These are phyloP conservation scores for Chrysoporthe deuterocubensis DNA, from an alignment of 2,329 filamentous ascomycete genomes.

Conservation along the genomic window DNA sequence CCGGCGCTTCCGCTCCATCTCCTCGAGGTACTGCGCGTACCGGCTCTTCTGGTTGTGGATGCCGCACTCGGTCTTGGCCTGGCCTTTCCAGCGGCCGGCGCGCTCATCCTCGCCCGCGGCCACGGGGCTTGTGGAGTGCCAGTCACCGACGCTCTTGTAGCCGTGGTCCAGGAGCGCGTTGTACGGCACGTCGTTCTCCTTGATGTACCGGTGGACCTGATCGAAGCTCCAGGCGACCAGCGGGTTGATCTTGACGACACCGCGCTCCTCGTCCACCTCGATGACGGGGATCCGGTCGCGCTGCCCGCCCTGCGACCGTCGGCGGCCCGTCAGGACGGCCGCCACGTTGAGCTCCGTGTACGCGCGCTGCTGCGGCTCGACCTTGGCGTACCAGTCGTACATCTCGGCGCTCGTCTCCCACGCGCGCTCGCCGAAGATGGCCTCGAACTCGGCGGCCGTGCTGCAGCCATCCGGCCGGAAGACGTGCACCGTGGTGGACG, in stretches of 20 bases:
- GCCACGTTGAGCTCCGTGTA: constrained; percentile 86
- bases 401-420: constrained; percentile 85
- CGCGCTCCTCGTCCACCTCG: constrained; percentile 85
- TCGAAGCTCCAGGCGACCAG: constrained; percentile 92
- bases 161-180: constrained; percentile 88
- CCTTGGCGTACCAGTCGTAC: constrained; percentile 97
- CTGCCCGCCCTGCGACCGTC: constrained; percentile 90
- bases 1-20: constrained; percentile 61
- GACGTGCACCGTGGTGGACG: constrained; percentile 79
- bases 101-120: constrained; percentile 93
- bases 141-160: constrained; percentile 99
- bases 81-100: constrained; percentile 95
- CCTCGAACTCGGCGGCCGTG: constrained; percentile 76
- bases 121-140: constrained; percentile 94
- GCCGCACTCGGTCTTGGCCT: constrained; percentile 94
- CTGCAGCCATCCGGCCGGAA: constrained; percentile 83
- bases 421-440: constrained; percentile 77
- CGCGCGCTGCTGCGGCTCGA: constrained; percentile 91
- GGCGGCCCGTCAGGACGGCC: constrained; percentile 89
- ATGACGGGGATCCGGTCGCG: constrained; percentile 88
- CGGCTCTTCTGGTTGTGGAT: constrained; percentile 98
- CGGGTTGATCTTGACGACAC: constrained; percentile 96
- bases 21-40: constrained; percentile 82
- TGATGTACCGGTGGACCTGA: constrained; percentile 87
- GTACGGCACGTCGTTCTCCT: constrained; percentile 87